These are phyloP conservation scores for Tricladium varicosporioides DNA, from an alignment of 2,329 filamentous ascomycete species.

Conservation along the genomic window DNA sequence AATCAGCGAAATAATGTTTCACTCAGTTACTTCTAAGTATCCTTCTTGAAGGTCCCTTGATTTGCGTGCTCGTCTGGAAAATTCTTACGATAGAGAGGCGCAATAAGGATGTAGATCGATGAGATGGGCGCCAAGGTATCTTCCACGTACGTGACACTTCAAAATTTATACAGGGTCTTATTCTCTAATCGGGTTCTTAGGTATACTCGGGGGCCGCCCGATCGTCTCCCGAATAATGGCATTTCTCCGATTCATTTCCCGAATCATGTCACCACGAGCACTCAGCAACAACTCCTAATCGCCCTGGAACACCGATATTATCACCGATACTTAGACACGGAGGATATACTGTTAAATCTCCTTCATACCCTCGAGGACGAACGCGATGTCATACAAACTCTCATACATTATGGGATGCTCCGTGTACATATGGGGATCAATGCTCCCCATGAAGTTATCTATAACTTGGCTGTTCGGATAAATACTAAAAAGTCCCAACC, in stretches of 20 bases:
- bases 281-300: not conserved
- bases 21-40: too few relatives aligned
- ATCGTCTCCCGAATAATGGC: not conserved
- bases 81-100: too few relatives aligned
- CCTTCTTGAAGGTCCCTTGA: too few relatives aligned
- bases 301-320: not conserved
- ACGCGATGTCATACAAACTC: not conserved
- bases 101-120: too few relatives aligned
- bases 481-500: not conserved
- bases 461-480: not conserved
- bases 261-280: not conserved
- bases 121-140: too few relatives aligned
- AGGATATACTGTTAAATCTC: not conserved
- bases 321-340: not conserved
- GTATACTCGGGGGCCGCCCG: not conserved
- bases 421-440: not conserved
- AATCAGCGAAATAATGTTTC: too few relatives aligned
- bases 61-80: too few relatives aligned
- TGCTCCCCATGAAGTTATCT: not conserved
- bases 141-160: too few relatives aligned
- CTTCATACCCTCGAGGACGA: not conserved
- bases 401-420: not conserved
- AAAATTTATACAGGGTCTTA: too few relatives aligned
- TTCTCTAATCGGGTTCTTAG: not conserved
- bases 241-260: not conserved